Conservation (phyloP, 192 early-diverging fungal genomes). For the Backusella sp. region DNA sequence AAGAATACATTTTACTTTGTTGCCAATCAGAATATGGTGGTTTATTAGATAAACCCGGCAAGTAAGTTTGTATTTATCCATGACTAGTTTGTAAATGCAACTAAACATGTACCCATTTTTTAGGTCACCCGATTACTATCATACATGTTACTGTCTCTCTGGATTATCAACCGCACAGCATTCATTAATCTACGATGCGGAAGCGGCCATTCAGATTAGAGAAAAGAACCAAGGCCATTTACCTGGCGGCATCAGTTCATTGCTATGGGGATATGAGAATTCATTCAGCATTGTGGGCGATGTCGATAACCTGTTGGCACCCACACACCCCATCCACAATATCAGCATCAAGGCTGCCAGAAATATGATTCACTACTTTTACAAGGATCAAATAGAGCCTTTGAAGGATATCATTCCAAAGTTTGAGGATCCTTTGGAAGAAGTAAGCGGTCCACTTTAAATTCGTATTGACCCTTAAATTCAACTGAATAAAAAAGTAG, state of each 20-base stretch:
- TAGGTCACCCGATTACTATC: conserved; percentile 84
- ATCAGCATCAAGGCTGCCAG: conserved; percentile 50
- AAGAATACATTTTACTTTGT: conserved; percentile 86
- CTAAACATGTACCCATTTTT: background rate
- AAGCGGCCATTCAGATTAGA: conserved; percentile 13
- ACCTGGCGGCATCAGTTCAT: conserved; percentile 37
- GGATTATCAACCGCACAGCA: conserved; percentile 88
- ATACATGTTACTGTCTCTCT: conserved; percentile 89
- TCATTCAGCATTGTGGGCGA: conserved; percentile 46
- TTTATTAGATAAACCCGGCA: conserved; percentile 88
- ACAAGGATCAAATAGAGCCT: conserved; percentile 28
- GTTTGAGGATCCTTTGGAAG: conserved; percentile 22
- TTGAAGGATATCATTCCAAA: conserved; percentile 20
- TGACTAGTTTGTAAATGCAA: background rate
- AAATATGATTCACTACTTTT: conserved; percentile 48
- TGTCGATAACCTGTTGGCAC: conserved; percentile 45
- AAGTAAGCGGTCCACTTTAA: background rate
- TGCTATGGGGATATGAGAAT: conserved; percentile 37
- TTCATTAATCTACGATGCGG: conserved; percentile 47
- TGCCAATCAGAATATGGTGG: conserved; percentile 83
- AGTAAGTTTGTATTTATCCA: conserved; percentile 46
- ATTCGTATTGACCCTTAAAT: background rate
- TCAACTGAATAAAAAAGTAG: too few relatives aligned
- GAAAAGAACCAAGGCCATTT: conserved; percentile 28
- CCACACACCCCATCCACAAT: conserved; percentile 78